Percentiles rank a stretch among this genome's conserved stretches.
Evolutionary conservation across 345 rosid species (phyloP).

Genomic region (Hibiscus syriacus): DNA sequence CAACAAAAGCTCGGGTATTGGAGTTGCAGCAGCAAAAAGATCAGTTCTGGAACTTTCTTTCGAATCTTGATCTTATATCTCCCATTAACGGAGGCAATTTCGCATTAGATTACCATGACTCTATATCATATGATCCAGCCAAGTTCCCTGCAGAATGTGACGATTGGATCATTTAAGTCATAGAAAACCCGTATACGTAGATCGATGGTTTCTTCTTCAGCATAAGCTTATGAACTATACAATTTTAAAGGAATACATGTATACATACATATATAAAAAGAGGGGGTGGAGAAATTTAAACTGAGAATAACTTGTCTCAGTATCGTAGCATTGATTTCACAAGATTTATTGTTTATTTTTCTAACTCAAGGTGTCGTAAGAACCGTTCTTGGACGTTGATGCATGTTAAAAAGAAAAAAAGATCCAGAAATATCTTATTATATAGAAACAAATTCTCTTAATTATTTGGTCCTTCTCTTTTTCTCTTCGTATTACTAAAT

Average conservation of each 20-base stretch:
- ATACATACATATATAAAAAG: neutral
- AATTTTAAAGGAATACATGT: neutral
- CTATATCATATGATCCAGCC: conserved; percentile 11
- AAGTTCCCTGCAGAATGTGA: conserved; percentile 7
- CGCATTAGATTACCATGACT: neutral
- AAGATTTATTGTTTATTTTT: neutral
- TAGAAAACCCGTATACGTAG: neutral
- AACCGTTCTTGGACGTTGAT: no score
- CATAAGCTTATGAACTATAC: neutral
- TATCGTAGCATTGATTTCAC: neutral
- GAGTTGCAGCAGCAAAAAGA: conserved; percentile 19
- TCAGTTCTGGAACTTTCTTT: conserved; percentile 16
- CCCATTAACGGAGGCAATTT: neutral
- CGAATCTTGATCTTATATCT: conserved; percentile 2
- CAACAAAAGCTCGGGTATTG: neutral
- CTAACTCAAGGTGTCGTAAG: no score
- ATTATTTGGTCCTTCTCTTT: no score
- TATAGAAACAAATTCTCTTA: no score
- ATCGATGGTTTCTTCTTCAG: neutral
- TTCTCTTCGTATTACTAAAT: no score
- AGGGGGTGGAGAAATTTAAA: neutral
- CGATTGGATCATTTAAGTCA: conserved; percentile 16
- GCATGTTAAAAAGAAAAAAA: neutral
- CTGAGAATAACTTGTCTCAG: neutral
- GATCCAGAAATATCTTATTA: no score